Evolutionary conservation across 768 basidiomycete species (phyloP).

Genomic region (Gelatoporia subvermispora): DNA sequence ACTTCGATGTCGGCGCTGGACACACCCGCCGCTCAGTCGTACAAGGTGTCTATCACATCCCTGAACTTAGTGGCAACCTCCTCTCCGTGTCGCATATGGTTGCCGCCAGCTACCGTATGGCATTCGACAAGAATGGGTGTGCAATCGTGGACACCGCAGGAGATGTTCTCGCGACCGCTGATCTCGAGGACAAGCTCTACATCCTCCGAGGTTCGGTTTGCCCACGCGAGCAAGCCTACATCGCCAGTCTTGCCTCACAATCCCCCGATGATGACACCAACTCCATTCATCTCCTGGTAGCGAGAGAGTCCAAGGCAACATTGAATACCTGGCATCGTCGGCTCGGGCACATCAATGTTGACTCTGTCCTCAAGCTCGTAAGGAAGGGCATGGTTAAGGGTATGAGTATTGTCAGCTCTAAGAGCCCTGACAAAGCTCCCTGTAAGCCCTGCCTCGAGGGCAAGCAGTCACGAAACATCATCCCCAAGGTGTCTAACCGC

Average conservation of each 20-base stretch:
- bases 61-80: constrained; percentile 18
- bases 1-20: constrained; percentile 5
- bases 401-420: constrained; percentile 5
- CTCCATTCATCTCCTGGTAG: no score
- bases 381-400: constrained; percentile 8
- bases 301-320: constrained; percentile 9
- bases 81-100: constrained; percentile 15
- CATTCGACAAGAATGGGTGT: constrained; percentile 3
- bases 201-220: not conserved
- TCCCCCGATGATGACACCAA: no score
- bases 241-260: no score
- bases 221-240: no score
- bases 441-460: constrained; percentile 18
- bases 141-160: not conserved
- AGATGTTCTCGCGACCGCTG: not conserved
- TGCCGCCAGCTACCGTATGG: not conserved
- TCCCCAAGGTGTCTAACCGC: constrained; percentile 5
- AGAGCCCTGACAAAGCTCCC: not conserved
- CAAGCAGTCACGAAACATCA: constrained; percentile 11
- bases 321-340: constrained; percentile 12
- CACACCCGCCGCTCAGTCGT: not conserved
- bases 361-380: constrained; percentile 5
- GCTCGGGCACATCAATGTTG: constrained; percentile 9
- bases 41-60: constrained; percentile 9
- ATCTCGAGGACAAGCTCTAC: constrained; percentile 8